Conservation (phyloP, 202 grass and related monocot species). For the Bolboschoenoplectus hybrid region DNA sequence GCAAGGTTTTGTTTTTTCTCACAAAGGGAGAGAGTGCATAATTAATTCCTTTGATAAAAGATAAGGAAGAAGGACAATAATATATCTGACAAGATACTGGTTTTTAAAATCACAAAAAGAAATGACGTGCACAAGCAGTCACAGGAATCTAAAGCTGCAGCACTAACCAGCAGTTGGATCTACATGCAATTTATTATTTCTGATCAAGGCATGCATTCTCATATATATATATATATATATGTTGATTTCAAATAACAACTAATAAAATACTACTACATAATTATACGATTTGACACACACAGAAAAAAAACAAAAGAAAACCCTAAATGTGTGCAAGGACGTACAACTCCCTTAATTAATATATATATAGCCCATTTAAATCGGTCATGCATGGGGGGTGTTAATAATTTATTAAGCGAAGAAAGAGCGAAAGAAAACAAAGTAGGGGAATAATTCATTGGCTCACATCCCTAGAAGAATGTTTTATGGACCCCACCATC, state of each 20-base stretch:
- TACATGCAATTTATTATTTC: slow-evolving; percentile 8
- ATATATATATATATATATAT: neutral
- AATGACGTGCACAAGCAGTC: slow-evolving; percentile 26
- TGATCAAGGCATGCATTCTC: neutral
- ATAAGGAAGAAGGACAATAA: slow-evolving; percentile 32
- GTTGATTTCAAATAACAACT: slow-evolving; percentile 1
- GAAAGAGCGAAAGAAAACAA: neutral
- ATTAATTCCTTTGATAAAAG: slow-evolving; percentile 34
- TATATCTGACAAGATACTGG: slow-evolving; percentile 27
- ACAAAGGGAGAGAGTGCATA: neutral
- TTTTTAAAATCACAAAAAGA: slow-evolving; percentile 36
- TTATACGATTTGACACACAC: neutral
- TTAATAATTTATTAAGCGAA: slow-evolving; percentile 5
- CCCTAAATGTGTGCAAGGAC: neutral
- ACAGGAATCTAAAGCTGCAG: slow-evolving; percentile 15
- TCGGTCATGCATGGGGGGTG: neutral
- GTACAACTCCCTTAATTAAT: slow-evolving; percentile 1
- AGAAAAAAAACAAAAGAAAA: neutral
- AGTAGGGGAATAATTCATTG: slow-evolving; percentile 31
- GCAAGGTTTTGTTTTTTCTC: slow-evolving; percentile 23
- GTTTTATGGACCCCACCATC: slow-evolving; percentile 32
- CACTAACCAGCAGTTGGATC: neutral
- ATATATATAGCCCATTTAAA: neutral
- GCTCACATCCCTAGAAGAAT: slow-evolving; percentile 36
- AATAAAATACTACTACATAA: neutral